Conservation (phyloP, 2,329 filamentous ascomycete genomes). For the Penicillium sp. region DNA sequence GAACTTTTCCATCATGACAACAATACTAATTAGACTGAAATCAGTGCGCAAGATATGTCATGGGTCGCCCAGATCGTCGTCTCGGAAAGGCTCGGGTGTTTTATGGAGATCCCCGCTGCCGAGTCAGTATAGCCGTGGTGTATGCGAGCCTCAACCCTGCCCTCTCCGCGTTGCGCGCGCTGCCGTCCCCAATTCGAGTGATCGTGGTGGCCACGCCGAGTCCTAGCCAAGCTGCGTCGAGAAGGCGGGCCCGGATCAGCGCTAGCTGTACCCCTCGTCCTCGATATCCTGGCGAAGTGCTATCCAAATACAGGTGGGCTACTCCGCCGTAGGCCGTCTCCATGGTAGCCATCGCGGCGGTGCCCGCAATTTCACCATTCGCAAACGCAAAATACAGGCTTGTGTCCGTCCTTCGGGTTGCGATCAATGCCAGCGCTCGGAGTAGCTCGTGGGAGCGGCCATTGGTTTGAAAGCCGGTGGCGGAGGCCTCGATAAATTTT, state of each 20-base stretch:
- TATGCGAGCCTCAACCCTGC: constrained; percentile 12
- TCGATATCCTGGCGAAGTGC: constrained; percentile 6
- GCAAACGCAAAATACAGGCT: constrained; percentile 7
- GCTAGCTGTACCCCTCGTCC: constrained; percentile 12
- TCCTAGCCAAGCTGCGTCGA: constrained; percentile 4
- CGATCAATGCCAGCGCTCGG: constrained; percentile 9
- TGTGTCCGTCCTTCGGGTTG: constrained; percentile 5
- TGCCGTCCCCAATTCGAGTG: constrained; percentile 12
- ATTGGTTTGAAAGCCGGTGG: constrained; percentile 14
- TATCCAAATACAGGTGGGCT: constrained; percentile 14
- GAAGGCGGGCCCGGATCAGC: constrained; percentile 10
- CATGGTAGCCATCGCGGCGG: constrained; percentile 8
- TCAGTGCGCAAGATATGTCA: too few relatives aligned
- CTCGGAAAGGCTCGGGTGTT: not conserved
- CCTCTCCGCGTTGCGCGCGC: constrained; percentile 14
- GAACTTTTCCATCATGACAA: too few relatives aligned
- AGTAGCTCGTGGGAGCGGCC: constrained; percentile 13
- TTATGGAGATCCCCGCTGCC: not conserved
- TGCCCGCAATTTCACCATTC: constrained; percentile 5
- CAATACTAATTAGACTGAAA: too few relatives aligned
- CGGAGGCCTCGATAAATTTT: constrained; percentile 11
- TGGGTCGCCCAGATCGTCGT: not conserved
- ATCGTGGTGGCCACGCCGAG: constrained; percentile 6
- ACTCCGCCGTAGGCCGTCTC: not conserved
- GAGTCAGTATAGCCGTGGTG: constrained; percentile 1